Base-by-base conservation (phyloP, 164 flowering plant species). In the Vitis labrusca region DNA sequence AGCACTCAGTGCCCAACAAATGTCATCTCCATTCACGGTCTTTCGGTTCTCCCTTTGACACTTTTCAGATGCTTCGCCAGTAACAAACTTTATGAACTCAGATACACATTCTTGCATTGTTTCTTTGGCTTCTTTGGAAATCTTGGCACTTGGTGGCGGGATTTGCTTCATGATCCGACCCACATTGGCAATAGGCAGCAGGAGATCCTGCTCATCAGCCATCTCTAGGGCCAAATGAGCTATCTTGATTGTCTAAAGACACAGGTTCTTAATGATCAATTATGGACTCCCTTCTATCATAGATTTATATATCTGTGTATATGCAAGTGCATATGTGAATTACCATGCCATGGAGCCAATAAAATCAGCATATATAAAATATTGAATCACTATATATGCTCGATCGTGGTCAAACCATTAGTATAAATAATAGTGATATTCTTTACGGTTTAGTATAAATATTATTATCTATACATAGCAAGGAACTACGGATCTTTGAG, bases 1-100 rank as follows among this genome's bases (percentile, higher is more conserved):
- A 48, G 87, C 57, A 3, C 75, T 77, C 15, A 91, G 71, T 61
- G 97, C 92, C 92, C 92, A 91, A 70, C 91, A 86, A 70, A 91
- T 80, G 78, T 91, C 97, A 16, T 89, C 94, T 67, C 97, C 97
- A 60, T 89, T 91, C 61, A 91, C 81, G 2, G 97, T 91, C 83
- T 87, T 91, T n/a, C 97, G 84, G 72, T 89, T 91, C 88, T 91
- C 97, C 75, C 80, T 88, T 70, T 79, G 90, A 78, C 97, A 91
- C 82, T 82, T 88, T 70, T 87, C 89, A 9, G 94, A 81, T n/a
- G 94, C 97, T 76, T 91, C 97, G 4, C 83, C 79, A 0, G 97
- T 91, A 3, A 91, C 89, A 66, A 91, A 91, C 59, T 91, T 81
- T 65, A 89, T 84, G 82, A 89, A 91, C 85, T 91, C 97, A 2